phyloP scores from a whole-genome alignment of 306 rosid genomes.

The Fragaria ananassa region DNA sequence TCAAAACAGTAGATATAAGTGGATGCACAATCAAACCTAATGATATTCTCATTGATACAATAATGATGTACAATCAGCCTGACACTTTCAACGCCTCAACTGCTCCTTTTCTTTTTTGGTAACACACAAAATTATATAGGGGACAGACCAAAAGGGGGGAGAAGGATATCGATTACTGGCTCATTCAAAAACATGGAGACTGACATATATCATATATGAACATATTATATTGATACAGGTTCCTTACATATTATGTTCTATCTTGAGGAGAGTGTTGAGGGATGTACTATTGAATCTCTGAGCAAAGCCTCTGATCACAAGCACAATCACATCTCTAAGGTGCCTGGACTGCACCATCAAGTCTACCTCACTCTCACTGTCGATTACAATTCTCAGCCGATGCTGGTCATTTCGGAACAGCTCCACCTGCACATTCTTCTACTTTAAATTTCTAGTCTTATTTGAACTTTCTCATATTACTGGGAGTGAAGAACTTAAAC shows the following conservation, averaged over 20 bases:
- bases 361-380: slow-evolving; percentile 83
- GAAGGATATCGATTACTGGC: neutral
- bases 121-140: neutral
- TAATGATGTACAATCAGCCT: slow-evolving; percentile 8
- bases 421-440: slow-evolving; percentile 67
- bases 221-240: neutral
- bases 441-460: neutral
- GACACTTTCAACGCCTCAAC: neutral
- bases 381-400: slow-evolving; percentile 80
- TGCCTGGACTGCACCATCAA: slow-evolving; percentile 94
- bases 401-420: slow-evolving; percentile 84
- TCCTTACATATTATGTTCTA: slow-evolving; percentile 52
- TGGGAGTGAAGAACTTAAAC: neutral
- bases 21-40: neutral
- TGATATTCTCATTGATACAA: neutral
- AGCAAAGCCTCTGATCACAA: slow-evolving; percentile 92
- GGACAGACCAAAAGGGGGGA: neutral
- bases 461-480: neutral
- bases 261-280: slow-evolving; percentile 92
- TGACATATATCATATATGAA: neutral
- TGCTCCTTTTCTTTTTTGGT: neutral
- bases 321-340: slow-evolving; percentile 82
- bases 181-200: neutral
- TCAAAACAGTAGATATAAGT: neutral
- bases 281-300: slow-evolving; percentile 96